phyloP scores from a whole-genome alignment of 768 basidiomycete genomes.

The Zangia roseola region DNA sequence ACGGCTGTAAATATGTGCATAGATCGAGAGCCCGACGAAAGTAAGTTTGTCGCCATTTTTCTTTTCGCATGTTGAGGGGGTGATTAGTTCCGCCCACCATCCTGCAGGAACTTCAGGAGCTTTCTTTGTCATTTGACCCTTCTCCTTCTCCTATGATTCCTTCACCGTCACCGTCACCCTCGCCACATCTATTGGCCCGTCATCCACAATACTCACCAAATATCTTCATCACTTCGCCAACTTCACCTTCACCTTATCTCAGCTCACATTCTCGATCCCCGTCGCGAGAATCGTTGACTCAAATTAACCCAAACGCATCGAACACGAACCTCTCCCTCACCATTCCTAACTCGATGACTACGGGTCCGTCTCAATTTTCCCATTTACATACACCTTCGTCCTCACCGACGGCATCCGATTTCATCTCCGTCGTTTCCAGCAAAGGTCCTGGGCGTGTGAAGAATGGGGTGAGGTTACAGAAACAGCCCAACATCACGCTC shows the following conservation, averaged over 20 bases:
- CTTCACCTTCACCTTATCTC: constrained; percentile 35
- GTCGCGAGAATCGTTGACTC: constrained; percentile 19
- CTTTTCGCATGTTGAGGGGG: constrained; percentile 2
- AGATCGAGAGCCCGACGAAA: constrained; percentile 14
- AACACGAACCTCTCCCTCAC: constrained; percentile 11
- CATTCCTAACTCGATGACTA: constrained; percentile 8
- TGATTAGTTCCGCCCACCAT: constrained; percentile 18
- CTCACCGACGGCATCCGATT: constrained; percentile 28
- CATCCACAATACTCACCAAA: constrained; percentile 48
- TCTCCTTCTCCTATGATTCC: constrained; percentile 17
- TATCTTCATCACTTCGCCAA: constrained; percentile 71
- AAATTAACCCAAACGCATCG: constrained; percentile 2
- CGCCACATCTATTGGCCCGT: constrained; percentile 16
- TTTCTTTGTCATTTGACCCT: constrained; percentile 27
- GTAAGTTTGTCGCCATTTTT: constrained; percentile 8
- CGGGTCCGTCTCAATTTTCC: constrained; percentile 6
- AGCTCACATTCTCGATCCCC: constrained; percentile 19
- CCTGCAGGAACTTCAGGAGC: constrained; percentile 26
- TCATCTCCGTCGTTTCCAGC: constrained; percentile 8
- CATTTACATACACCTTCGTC: constrained; percentile 28
- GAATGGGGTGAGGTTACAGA: constrained; percentile 22
- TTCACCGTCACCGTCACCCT: constrained; percentile 30
- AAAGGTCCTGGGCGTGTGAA: constrained; percentile 20
- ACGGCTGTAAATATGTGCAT: background rate
- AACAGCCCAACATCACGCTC: constrained; percentile 31